Percentiles rank a stretch among this genome's conserved stretches.
phyloP scores from a whole-genome alignment of 2,329 filamentous ascomycete genomes.

The Calonectria multiphialidica region DNA sequence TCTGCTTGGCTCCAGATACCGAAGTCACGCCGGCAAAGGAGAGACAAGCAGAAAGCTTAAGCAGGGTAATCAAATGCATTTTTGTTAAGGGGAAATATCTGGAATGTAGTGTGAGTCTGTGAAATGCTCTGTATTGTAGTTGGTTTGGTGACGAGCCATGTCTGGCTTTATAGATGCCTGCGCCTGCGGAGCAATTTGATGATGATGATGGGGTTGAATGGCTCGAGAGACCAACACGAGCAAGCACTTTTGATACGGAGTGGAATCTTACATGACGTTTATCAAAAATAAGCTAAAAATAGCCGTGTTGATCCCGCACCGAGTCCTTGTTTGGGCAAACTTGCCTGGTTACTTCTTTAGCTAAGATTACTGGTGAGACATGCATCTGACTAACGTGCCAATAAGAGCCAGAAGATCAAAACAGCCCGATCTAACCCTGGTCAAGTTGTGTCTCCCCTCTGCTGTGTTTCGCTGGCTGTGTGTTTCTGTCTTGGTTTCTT shows the following conservation, averaged over 20 bases:
- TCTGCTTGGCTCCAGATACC: constrained; percentile 1
- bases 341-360: not conserved
- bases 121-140: not conserved
- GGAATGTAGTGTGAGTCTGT: not conserved
- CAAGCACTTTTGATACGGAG: not conserved
- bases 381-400: not conserved
- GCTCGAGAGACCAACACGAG: not conserved
- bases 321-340: not conserved
- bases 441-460: not conserved
- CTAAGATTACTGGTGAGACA: not conserved
- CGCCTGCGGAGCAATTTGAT: not conserved
- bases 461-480: not conserved
- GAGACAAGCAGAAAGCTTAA: not conserved
- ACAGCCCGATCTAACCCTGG: not conserved
- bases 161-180: not conserved
- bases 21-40: not conserved
- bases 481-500: not conserved
- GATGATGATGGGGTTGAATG: not conserved
- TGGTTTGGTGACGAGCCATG: not conserved
- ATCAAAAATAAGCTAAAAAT: constrained; percentile 8
- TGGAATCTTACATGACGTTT: not conserved
- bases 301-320: not conserved
- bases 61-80: not conserved
- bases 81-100: not conserved
- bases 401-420: not conserved